Conservation (phyloP, 2,329 filamentous ascomycete species). For the Leptographium galeiforme region DNA sequence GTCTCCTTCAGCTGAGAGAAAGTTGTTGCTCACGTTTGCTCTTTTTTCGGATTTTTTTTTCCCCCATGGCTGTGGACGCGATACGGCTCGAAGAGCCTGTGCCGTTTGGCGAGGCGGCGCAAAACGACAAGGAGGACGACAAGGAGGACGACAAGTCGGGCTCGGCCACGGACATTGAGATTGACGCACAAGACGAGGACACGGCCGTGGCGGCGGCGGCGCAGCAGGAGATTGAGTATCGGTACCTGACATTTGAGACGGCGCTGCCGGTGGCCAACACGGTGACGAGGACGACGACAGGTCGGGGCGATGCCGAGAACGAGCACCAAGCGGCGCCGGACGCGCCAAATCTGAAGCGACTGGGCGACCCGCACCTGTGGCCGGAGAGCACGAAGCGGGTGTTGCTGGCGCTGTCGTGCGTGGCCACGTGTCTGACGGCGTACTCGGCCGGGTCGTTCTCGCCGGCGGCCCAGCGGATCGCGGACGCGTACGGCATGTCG, state of each 20-base stretch:
- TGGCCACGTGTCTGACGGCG: constrained; percentile 63
- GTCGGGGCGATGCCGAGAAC: not conserved
- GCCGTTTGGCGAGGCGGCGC: no score
- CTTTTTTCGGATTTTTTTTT: no score
- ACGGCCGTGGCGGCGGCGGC: not conserved
- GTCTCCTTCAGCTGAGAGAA: no score
- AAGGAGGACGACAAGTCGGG: no score
- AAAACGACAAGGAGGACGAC: no score
- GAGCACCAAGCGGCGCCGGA: constrained; percentile 12
- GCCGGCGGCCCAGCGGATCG: constrained; percentile 53
- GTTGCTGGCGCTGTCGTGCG: constrained; percentile 60
- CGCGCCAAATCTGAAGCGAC: constrained; percentile 54
- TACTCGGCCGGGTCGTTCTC: constrained; percentile 74
- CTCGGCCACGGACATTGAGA: not conserved
- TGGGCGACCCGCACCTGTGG: constrained; percentile 62
- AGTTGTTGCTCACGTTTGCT: no score
- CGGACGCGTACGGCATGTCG: constrained; percentile 49
- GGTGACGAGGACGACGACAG: constrained; percentile 5
- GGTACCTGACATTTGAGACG: constrained; percentile 29
- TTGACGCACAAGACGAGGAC: not conserved
- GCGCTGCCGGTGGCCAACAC: constrained; percentile 19
- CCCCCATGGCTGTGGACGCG: no score
- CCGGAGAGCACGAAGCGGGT: constrained; percentile 52
- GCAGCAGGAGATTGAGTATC: constrained; percentile 19
- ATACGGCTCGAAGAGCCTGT: no score